Conservation (phyloP, 345 rosid species). For the Dipteronia dyeriana region DNA sequence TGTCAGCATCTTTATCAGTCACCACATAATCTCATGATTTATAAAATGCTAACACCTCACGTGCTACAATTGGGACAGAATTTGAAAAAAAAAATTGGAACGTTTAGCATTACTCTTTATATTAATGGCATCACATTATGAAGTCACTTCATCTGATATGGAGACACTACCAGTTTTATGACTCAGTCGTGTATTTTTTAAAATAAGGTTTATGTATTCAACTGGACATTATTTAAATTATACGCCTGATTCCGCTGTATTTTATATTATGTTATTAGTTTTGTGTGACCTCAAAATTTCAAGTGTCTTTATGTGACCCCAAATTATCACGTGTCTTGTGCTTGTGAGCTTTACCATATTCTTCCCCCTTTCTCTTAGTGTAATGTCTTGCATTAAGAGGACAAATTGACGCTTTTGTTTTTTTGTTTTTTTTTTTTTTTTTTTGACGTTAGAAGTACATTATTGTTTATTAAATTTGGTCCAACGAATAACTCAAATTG, state of each 20-base stretch:
- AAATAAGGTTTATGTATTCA: not conserved
- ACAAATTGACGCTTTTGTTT: not conserved
- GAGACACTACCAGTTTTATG: not conserved
- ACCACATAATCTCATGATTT: too few species aligned
- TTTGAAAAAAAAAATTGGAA: too few species aligned
- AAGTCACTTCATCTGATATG: conserved; percentile 1
- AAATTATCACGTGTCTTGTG: not conserved
- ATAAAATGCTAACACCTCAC: too few species aligned
- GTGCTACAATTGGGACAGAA: too few species aligned
- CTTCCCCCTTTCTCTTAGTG: not conserved
- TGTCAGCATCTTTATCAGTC: too few species aligned
- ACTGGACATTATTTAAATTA: not conserved
- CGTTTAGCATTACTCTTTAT: too few species aligned
- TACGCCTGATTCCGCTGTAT: not conserved
- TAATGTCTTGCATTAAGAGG: not conserved
- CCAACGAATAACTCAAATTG: not conserved
- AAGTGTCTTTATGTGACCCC: not conserved
- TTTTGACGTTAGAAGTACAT: not conserved
- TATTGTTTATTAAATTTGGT: not conserved
- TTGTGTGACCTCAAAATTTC: not conserved
- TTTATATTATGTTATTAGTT: not conserved
- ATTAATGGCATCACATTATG: not conserved
- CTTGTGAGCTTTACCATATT: not conserved
- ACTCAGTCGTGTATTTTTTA: not conserved
- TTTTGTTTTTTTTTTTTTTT: not conserved